A percentile compares a stretch with the other conserved stretches of the same genome.
These are phyloP conservation scores for Acer campestre DNA, from an alignment of 345 rosid genomes.

Conservation along the genomic window DNA sequence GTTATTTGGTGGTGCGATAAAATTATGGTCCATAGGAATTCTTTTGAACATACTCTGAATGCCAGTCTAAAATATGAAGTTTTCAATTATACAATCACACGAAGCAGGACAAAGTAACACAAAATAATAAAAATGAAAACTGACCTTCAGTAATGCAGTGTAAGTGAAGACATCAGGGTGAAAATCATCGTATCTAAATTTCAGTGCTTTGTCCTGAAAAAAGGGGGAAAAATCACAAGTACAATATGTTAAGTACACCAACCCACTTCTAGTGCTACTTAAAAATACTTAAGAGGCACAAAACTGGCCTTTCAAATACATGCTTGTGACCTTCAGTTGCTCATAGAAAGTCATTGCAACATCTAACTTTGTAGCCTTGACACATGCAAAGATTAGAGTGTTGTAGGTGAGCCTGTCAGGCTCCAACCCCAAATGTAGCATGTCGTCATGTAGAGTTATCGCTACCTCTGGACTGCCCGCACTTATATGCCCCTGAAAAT, in stretches of 20 bases:
- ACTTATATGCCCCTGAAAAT: slow-evolving; percentile 57
- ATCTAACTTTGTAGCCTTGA: slow-evolving; percentile 52
- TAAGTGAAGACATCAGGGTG: slow-evolving; percentile 66
- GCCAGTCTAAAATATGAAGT: background rate
- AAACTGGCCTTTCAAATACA: slow-evolving; percentile 57
- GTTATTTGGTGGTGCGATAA: background rate
- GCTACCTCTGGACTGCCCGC: slow-evolving; percentile 60
- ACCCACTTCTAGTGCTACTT: slow-evolving; percentile 25
- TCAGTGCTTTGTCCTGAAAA: slow-evolving; percentile 55
- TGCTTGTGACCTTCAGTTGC: slow-evolving; percentile 77
- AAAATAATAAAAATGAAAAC: slow-evolving; percentile 8
- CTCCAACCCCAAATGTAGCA: slow-evolving; percentile 48
- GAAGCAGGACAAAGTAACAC: background rate
- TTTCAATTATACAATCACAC: slow-evolving; percentile 6
- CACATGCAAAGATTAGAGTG: slow-evolving; percentile 60
- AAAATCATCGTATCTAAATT: slow-evolving; percentile 28
- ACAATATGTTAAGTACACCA: slow-evolving; percentile 22
- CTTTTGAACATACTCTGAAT: background rate
- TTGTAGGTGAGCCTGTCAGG: slow-evolving; percentile 74
- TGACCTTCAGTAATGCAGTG: slow-evolving; percentile 65
- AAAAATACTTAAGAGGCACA: slow-evolving; percentile 45
- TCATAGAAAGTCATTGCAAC: slow-evolving; percentile 61
- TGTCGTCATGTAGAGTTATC: slow-evolving; percentile 49
- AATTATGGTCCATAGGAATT: background rate
- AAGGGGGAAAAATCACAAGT: background rate